Evolutionary conservation across 441 rosid species (phyloP).

Genomic region (Adansonia rubrostipa): DNA sequence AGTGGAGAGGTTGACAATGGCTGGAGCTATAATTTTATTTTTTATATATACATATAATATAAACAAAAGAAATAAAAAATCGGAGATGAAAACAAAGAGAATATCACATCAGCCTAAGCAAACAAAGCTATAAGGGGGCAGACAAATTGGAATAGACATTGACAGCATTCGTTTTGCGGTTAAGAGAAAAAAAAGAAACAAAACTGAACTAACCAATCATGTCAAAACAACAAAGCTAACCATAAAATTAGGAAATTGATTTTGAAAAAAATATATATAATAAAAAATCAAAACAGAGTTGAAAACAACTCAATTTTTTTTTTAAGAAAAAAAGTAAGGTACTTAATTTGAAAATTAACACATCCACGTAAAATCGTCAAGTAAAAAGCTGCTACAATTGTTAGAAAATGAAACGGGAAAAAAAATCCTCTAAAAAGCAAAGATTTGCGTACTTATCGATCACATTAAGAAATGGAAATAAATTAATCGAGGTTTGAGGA

Average conservation of each 20-base stretch:
- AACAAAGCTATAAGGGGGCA: slow-evolving; percentile 25
- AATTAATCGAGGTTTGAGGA: background rate
- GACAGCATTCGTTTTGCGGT: slow-evolving; percentile 29
- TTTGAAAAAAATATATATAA: background rate
- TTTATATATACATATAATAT: background rate
- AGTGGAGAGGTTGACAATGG: slow-evolving; percentile 17
- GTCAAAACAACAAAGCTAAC: background rate
- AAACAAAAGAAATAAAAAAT: slow-evolving; percentile 10
- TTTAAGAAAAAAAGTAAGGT: background rate
- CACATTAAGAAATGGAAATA: background rate
- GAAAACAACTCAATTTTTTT: background rate
- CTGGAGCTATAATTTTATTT: background rate
- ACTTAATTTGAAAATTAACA: background rate
- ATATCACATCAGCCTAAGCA: slow-evolving; percentile 38
- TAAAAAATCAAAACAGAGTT: background rate
- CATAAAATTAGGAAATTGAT: background rate
- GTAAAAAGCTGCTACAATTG: background rate
- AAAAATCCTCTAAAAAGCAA: background rate
- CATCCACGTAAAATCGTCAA: slow-evolving; percentile 11
- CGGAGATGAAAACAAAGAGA: slow-evolving; percentile 26
- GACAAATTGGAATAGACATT: slow-evolving; percentile 28
- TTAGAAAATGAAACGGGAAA: background rate
- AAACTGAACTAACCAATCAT: slow-evolving; percentile 32
- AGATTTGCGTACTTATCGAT: background rate
- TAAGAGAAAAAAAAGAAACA: slow-evolving; percentile 17